These are phyloP conservation scores for Silene vulgaris DNA, from an alignment of 179 eudicot genomes.

Conservation along the genomic window DNA sequence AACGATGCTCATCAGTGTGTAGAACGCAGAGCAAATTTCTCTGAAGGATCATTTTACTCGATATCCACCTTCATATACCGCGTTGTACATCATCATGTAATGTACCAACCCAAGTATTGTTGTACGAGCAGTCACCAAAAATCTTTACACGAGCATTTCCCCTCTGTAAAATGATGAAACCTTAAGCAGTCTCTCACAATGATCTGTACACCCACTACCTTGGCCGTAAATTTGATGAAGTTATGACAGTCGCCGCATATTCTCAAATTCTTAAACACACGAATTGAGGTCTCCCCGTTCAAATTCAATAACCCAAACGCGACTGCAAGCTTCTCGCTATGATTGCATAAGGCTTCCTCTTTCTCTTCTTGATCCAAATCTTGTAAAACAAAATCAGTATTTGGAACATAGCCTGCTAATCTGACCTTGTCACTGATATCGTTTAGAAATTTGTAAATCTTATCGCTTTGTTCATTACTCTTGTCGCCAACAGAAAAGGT, in stretches of 20 bases:
- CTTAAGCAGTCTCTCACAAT: constrained; percentile 77
- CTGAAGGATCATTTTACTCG: too few relatives aligned
- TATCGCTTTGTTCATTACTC: constrained; percentile 52
- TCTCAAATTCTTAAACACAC: constrained; percentile 69
- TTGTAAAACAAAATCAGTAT: constrained; percentile 71
- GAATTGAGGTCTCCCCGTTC: constrained; percentile 53
- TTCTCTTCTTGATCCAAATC: constrained; percentile 79
- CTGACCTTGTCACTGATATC: constrained; percentile 55
- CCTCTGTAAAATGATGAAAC: constrained; percentile 77
- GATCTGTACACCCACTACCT: constrained; percentile 50
- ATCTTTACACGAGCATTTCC: constrained; percentile 67
- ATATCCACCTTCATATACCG: too few relatives aligned
- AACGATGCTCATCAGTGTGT: too few relatives aligned
- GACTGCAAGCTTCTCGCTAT: constrained; percentile 80
- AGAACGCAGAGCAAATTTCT: too few relatives aligned
- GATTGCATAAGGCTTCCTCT: constrained; percentile 63
- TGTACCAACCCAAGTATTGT: neutral
- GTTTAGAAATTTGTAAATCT: constrained; percentile 52
- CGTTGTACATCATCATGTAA: neutral
- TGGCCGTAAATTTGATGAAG: constrained; percentile 64
- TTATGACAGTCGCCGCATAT: constrained; percentile 87
- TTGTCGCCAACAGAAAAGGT: constrained; percentile 69
- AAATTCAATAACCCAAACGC: constrained; percentile 74
- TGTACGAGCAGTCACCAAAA: constrained; percentile 44
- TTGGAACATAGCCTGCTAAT: constrained; percentile 59